Conservation (phyloP, 2,329 filamentous ascomycete genomes). For the Sclerotinia borealis region DNA sequence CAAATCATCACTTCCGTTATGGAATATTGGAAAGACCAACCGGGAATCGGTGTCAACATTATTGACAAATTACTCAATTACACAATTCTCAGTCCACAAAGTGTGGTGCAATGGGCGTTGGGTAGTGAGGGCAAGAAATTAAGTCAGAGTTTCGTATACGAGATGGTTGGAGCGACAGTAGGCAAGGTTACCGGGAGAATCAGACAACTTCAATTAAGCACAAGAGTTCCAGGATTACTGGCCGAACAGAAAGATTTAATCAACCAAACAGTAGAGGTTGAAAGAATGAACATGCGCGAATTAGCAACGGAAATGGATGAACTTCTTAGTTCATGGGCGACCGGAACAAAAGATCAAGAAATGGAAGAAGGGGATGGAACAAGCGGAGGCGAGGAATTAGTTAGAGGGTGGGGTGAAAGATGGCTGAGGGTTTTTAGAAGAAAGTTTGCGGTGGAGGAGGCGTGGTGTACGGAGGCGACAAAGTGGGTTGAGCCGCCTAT, state of each 20-base stretch:
- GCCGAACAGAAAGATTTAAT: slow-evolving; percentile 43
- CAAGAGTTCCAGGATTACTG: slow-evolving; percentile 49
- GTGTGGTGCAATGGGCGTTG: slow-evolving; percentile 87
- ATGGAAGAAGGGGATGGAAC: slow-evolving; percentile 59
- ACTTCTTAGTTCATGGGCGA: slow-evolving; percentile 64
- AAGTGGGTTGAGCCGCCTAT: slow-evolving; percentile 24
- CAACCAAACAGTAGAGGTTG: slow-evolving; percentile 61
- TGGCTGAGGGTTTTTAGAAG: slow-evolving; percentile 84
- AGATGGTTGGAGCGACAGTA: slow-evolving; percentile 84
- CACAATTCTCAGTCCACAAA: slow-evolving; percentile 79
- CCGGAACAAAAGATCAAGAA: slow-evolving; percentile 66
- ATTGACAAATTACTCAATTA: slow-evolving; percentile 97
- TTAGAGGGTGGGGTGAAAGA: slow-evolving; percentile 73
- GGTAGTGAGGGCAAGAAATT: slow-evolving; percentile 56
- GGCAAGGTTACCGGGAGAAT: slow-evolving; percentile 84
- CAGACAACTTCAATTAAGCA: slow-evolving; percentile 66
- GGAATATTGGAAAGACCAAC: slow-evolving; percentile 88
- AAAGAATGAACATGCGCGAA: slow-evolving; percentile 68
- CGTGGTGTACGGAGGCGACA: slow-evolving; percentile 43
- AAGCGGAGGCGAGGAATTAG: slow-evolving; percentile 48
- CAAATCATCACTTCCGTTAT: slow-evolving; percentile 91
- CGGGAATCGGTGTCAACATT: slow-evolving; percentile 85
- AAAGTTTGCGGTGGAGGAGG: slow-evolving; percentile 79
- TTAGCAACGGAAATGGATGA: slow-evolving; percentile 80
- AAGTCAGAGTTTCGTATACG: slow-evolving; percentile 71